phyloP scores from a whole-genome alignment of 1,284 basidiomycete species.

The Ceratobasidium papillatum region DNA sequence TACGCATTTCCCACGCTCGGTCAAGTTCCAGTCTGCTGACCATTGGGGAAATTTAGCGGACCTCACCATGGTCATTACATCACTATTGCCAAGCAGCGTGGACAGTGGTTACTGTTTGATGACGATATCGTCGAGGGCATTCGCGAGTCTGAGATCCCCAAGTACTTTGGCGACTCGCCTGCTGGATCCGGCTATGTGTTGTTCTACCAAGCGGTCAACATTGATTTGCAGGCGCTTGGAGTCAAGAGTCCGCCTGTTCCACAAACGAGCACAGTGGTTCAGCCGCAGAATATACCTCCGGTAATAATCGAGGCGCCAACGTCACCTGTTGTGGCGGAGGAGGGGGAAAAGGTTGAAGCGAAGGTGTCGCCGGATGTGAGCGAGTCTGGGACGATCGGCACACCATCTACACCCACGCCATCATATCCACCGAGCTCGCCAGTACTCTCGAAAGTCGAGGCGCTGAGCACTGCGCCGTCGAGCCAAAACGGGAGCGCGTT shows the following conservation, averaged over 20 bases:
- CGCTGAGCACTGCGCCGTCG: slow-evolving; percentile 23
- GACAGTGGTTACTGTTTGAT: slow-evolving; percentile 91
- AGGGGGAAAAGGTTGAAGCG: background rate
- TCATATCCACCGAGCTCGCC: slow-evolving; percentile 34
- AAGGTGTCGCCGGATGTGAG: slow-evolving; percentile 18
- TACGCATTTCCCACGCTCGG: slow-evolving; percentile 58
- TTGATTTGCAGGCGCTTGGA: slow-evolving; percentile 76
- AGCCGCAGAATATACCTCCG: slow-evolving; percentile 11
- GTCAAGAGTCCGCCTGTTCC: slow-evolving; percentile 53
- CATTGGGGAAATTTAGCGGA: slow-evolving; percentile 64
- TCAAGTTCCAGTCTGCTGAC: slow-evolving; percentile 21
- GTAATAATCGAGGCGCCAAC: slow-evolving; percentile 29
- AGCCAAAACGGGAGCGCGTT: slow-evolving; percentile 25
- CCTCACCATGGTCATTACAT: slow-evolving; percentile 98
- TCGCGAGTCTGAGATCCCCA: slow-evolving; percentile 87
- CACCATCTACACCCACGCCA: slow-evolving; percentile 24
- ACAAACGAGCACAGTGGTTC: slow-evolving; percentile 6
- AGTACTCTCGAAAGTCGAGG: slow-evolving; percentile 13
- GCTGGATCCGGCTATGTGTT: slow-evolving; percentile 92
- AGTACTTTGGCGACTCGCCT: slow-evolving; percentile 92
- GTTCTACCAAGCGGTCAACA: slow-evolving; percentile 94
- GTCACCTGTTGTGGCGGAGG: background rate
- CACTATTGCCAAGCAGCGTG: slow-evolving; percentile 87
- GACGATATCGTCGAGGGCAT: slow-evolving; percentile 92
- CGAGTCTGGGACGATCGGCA: slow-evolving; percentile 35